Base-by-base conservation (phyloP, 1,139 yeast species). In the Candida tropicalis region DNA sequence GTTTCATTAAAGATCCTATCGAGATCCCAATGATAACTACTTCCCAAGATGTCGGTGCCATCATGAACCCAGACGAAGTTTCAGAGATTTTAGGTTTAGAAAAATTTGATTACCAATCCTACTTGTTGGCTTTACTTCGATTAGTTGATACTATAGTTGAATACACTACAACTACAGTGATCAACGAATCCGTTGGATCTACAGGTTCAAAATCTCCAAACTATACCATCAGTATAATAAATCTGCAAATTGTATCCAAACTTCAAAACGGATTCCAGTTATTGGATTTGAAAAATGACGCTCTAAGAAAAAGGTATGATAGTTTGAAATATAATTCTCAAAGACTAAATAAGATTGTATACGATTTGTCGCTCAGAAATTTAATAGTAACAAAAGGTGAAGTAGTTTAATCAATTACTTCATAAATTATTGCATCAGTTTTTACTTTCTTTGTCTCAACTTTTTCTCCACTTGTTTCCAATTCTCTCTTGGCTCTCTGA, bases 211-310 rank as follows among this genome's bases (percentile, higher is more conserved):
- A 37, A 31, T 44, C 49, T 3, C 42, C 44, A 7, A 63, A 62
- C 37, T 63, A 61, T 43, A 52, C 60, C 11, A 45, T 63, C 18
- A 53, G 59, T 17, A 40, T 59, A 25, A 41, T 63, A 15, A 65
- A 65, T 46, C 58, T 57, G 49, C 55, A 60, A 43, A 43, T 62
- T n/a, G 54, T 62, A 15, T 48, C 61, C 8, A 60, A 56, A 31
- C 52, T 63, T 34, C 66, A 61, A 43, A 50, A 42, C 15, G 70
- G 68, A 5, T 65, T 62, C 46, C 64, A 60, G 46, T 52, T 58
- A 42, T 54, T 65, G 48, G 69, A 65, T 46, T 59, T 65, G 47
- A 64, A 63, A 44, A 65, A 65, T 41, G 70, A 64, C 38, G 49
- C 41, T 12, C 46, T 65, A 18, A 54, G 70, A 44, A 58, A 65